Evolutionary conservation across 2,329 filamentous ascomycete genomes (phyloP).

Genomic region (Clarireedia sp.): DNA sequence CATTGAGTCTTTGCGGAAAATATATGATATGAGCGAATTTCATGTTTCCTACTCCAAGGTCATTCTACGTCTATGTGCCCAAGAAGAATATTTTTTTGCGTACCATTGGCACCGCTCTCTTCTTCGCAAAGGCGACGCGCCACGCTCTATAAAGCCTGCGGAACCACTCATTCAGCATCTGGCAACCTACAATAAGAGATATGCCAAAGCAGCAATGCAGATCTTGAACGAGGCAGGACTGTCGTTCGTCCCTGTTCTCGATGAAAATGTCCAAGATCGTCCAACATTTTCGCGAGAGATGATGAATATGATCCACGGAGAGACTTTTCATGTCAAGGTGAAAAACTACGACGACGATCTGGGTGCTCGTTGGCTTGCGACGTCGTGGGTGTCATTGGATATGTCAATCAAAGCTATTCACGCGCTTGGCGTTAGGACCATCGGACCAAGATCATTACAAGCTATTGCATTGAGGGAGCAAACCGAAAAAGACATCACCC

Average conservation of each 20-base stretch:
- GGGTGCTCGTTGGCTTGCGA: conserved; percentile 76
- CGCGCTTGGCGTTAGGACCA: conserved; percentile 60
- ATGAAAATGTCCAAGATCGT: conserved; percentile 10
- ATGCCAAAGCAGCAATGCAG: conserved; percentile 20
- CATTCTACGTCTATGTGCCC: conserved; percentile 34
- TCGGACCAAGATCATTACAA: conserved; percentile 70
- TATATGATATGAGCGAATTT: conserved; percentile 33
- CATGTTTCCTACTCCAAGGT: conserved; percentile 36
- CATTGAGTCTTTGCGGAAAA: conserved; percentile 32
- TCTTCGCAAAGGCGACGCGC: conserved; percentile 34
- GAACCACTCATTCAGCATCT: conserved; percentile 35
- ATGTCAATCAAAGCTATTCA: conserved; percentile 62
- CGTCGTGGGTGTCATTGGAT: conserved; percentile 63
- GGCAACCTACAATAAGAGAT: conserved; percentile 26
- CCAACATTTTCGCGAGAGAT: conserved; percentile 25
- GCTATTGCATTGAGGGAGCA: conserved; percentile 64
- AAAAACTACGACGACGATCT: conserved; percentile 58
- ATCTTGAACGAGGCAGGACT: conserved; percentile 23
- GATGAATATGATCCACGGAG: conserved; percentile 28
- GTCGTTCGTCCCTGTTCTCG: conserved; percentile 15
- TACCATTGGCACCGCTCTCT: conserved; percentile 40
- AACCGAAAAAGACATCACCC: conserved; percentile 46
- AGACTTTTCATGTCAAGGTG: conserved; percentile 25
- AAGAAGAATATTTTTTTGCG: conserved; percentile 32
- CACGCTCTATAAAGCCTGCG: conserved; percentile 31